phyloP scores from a whole-genome alignment of 1,284 basidiomycete genomes.

The Cryptococcus depauperatus region DNA sequence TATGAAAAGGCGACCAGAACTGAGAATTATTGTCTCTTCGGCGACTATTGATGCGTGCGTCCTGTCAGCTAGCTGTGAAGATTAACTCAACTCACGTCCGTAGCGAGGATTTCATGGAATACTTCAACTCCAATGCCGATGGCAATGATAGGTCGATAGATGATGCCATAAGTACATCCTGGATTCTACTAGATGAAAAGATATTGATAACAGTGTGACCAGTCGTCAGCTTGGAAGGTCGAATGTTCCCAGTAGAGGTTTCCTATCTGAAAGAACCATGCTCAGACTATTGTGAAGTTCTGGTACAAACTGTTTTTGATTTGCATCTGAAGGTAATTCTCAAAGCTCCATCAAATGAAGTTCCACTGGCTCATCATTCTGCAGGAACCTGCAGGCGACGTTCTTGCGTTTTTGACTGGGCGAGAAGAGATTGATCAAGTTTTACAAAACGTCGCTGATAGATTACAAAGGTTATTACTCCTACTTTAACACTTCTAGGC shows the following conservation, averaged over 20 bases:
- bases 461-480: conserved; percentile 59
- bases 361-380: conserved; percentile 1
- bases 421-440: conserved; percentile 91
- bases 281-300: conserved; percentile 72
- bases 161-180: conserved; percentile 39
- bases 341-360: too few relatives aligned
- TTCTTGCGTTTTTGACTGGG: conserved; percentile 91
- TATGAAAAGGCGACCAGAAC: conserved; percentile 73
- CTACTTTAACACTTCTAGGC: background rate
- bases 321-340: conserved; percentile 68
- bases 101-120: conserved; percentile 68
- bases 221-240: conserved; percentile 84
- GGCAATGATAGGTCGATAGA: conserved; percentile 39
- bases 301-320: conserved; percentile 75
- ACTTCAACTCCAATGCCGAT: conserved; percentile 59
- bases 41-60: conserved; percentile 80
- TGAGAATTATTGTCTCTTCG: conserved; percentile 85
- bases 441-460: conserved; percentile 70
- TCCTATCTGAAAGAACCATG: conserved; percentile 65
- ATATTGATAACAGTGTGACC: conserved; percentile 47
- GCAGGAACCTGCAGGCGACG: conserved; percentile 68
- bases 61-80: background rate
- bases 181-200: background rate
- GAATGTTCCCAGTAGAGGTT: conserved; percentile 83
- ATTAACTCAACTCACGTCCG: background rate